phyloP scores from a whole-genome alignment of 768 basidiomycete species.

The Mycena haematopus region DNA sequence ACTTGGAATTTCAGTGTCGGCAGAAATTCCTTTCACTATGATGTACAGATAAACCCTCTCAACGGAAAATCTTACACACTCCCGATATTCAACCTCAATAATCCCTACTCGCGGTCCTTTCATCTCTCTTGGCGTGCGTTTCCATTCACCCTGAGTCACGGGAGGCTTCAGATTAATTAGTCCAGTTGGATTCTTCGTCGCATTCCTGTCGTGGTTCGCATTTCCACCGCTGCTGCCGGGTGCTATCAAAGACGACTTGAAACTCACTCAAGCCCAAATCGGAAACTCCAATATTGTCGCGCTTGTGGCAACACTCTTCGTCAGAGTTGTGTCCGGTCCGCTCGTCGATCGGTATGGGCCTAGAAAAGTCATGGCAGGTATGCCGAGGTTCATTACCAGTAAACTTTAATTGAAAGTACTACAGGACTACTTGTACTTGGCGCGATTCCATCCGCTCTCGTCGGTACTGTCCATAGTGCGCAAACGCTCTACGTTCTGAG shows the following conservation, averaged over 20 bases:
- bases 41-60: constrained; percentile 36
- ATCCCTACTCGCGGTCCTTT: constrained; percentile 55
- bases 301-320: constrained; percentile 53
- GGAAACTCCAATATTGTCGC: constrained; percentile 59
- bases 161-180: not conserved
- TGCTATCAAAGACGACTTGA: constrained; percentile 59
- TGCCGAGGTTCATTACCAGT: not conserved
- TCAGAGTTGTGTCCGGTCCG: constrained; percentile 56
- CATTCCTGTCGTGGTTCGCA: constrained; percentile 60
- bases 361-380: constrained; percentile 57
- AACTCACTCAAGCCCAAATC: constrained; percentile 53
- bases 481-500: constrained; percentile 50
- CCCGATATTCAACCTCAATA: constrained; percentile 55
- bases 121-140: constrained; percentile 48
- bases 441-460: constrained; percentile 64
- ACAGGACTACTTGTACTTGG: constrained; percentile 54
- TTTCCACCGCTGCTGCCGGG: constrained; percentile 67
- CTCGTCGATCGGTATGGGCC: constrained; percentile 60
- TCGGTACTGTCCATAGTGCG: constrained; percentile 53
- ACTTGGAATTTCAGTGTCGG: not conserved
- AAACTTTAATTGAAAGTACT: not conserved
- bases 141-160: not conserved
- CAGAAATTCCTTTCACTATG: not conserved
- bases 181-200: constrained; percentile 56
- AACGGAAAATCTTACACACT: constrained; percentile 60